Conservation (phyloP, 768 basidiomycete species). For the Amanita exitialis region DNA sequence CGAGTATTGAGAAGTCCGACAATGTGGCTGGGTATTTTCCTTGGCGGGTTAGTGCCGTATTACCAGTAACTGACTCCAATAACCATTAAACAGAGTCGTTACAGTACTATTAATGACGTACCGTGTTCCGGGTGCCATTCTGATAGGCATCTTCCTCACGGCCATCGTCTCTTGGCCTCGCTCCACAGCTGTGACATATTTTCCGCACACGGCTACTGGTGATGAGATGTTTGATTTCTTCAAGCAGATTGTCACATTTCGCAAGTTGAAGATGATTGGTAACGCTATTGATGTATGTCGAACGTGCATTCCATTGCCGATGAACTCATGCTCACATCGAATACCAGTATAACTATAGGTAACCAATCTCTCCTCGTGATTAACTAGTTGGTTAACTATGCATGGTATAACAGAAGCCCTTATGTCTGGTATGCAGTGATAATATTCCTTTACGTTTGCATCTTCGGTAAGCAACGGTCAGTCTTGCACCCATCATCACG, state of each 20-base stretch:
- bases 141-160: conserved; percentile 77
- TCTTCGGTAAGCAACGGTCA: conserved; percentile 43
- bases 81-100: conserved; percentile 37
- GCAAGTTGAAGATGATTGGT: conserved; percentile 48
- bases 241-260: conserved; percentile 76
- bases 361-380: conserved; percentile 6
- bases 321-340: conserved; percentile 1
- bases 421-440: conserved; percentile 81
- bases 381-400: conserved; percentile 8
- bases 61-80: background rate
- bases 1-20: conserved; percentile 65
- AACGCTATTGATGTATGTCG: conserved; percentile 54
- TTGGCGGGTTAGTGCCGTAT: conserved; percentile 52
- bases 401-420: conserved; percentile 37
- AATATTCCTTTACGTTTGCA: conserved; percentile 87
- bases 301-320: background rate
- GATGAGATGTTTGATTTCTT: conserved; percentile 75
- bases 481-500: background rate
- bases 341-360: conserved; percentile 38
- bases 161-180: conserved; percentile 85
- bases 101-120: conserved; percentile 79
- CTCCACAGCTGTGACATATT: conserved; percentile 70
- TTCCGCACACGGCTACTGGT: conserved; percentile 62
- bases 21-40: conserved; percentile 83
- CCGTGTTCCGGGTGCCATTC: conserved; percentile 74